phyloP scores from a whole-genome alignment of 495 filamentous ascomycete genomes.

The Cladorrhinum samala region DNA sequence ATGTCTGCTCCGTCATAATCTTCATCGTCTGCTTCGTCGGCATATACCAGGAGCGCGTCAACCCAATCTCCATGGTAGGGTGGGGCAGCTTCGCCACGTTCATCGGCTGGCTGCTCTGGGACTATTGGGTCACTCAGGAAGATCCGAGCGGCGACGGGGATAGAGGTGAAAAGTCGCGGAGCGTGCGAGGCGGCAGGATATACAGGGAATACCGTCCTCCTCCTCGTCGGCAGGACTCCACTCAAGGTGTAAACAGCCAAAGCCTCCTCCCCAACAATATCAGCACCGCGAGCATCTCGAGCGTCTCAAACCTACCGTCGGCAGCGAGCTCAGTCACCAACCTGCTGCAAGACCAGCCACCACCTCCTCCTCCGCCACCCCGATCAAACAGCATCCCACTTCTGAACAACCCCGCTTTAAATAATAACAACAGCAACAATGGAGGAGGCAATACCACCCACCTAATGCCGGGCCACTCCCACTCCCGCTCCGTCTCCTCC shows the following conservation, averaged over 20 bases:
- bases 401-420: not conserved
- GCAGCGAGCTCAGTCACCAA: slow-evolving; percentile 38
- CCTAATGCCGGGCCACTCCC: slow-evolving; percentile 18
- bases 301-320: slow-evolving; percentile 27
- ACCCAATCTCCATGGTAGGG: slow-evolving; percentile 77
- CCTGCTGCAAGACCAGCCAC: slow-evolving; percentile 20
- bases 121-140: slow-evolving; percentile 69
- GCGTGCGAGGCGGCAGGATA: slow-evolving; percentile 9
- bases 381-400: slow-evolving; percentile 12
- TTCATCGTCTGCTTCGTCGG: slow-evolving; percentile 91
- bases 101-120: slow-evolving; percentile 85
- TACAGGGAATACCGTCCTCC: slow-evolving; percentile 17
- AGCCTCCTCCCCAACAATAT: slow-evolving; percentile 4
- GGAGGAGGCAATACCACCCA: too few species aligned
- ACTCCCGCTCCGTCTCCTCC: slow-evolving; percentile 32
- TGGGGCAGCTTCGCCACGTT: slow-evolving; percentile 79
- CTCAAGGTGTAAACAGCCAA: not conserved
- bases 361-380: slow-evolving; percentile 3
- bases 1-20: slow-evolving; percentile 88
- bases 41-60: slow-evolving; percentile 78
- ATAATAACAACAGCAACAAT: too few species aligned
- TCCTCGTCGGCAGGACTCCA: slow-evolving; percentile 20
- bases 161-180: slow-evolving; percentile 13
- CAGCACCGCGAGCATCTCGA: slow-evolving; percentile 24
- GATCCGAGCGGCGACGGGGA: slow-evolving; percentile 40